Conservation (phyloP, 2,329 filamentous ascomycete species). For the Tricladium varicosporioides region DNA sequence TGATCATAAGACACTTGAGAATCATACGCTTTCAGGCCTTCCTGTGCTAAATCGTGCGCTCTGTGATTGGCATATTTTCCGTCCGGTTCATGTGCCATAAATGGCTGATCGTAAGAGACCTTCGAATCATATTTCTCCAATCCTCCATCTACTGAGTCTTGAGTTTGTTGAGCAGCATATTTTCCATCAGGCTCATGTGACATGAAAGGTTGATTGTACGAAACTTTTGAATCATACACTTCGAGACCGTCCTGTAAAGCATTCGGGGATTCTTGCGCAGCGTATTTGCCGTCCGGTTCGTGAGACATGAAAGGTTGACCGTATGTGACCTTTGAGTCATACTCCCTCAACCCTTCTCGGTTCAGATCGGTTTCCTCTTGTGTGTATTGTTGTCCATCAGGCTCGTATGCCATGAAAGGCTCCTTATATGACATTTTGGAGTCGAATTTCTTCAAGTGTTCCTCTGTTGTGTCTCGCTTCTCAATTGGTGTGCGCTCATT, state of each 20-base stretch:
- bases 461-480: slow-evolving; percentile 28
- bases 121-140: slow-evolving; percentile 36
- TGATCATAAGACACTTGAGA: slow-evolving; percentile 27
- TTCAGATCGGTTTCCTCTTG: not conserved
- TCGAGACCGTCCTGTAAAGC: slow-evolving; percentile 35
- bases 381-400: slow-evolving; percentile 36
- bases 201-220: slow-evolving; percentile 22
- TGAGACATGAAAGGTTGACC: not conserved
- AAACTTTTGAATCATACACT: slow-evolving; percentile 37
- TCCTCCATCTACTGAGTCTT: slow-evolving; percentile 34
- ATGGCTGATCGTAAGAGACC: slow-evolving; percentile 32
- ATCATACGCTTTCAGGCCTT: slow-evolving; percentile 39
- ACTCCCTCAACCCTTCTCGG: not conserved
- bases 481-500: not conserved
- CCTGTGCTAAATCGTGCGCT: slow-evolving; percentile 32
- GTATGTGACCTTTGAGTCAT: slow-evolving; percentile 1
- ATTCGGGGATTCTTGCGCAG: slow-evolving; percentile 34
- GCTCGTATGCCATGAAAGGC: slow-evolving; percentile 36
- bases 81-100: slow-evolving; percentile 38
- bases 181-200: slow-evolving; percentile 28
- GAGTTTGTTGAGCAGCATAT: slow-evolving; percentile 9
- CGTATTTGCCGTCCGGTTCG: slow-evolving; percentile 1
- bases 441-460: slow-evolving; percentile 35
- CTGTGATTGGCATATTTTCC: slow-evolving; percentile 31
- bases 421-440: slow-evolving; percentile 28